Percentiles rank a stretch among this genome's conserved stretches.
phyloP scores from a whole-genome alignment of 179 eudicot species.

The Spinacia oleracea region DNA sequence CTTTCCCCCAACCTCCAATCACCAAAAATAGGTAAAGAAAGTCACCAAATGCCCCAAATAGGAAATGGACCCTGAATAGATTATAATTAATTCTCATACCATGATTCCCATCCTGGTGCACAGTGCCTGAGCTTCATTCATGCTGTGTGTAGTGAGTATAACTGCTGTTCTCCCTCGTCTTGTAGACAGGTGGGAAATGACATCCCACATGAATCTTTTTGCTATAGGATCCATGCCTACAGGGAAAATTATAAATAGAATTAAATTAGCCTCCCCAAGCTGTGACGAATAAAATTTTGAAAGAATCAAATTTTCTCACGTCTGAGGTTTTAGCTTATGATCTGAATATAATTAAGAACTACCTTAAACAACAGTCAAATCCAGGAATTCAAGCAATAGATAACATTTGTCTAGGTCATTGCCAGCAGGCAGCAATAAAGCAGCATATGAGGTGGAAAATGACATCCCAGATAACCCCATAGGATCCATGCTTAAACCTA shows the following conservation, averaged over 20 bases:
- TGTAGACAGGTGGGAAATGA: slow-evolving; percentile 87
- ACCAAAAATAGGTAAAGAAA: slow-evolving; percentile 5
- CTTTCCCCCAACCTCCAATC: slow-evolving; percentile 76
- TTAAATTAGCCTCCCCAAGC: neutral
- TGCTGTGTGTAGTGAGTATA: slow-evolving; percentile 96
- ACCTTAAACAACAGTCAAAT: too few relatives aligned
- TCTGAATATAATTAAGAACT: too few relatives aligned
- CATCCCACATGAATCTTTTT: slow-evolving; percentile 99
- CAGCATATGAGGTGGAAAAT: too few relatives aligned
- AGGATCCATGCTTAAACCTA: too few relatives aligned
- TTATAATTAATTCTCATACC: slow-evolving; percentile 42
- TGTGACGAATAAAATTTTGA: neutral
- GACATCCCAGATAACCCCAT: too few relatives aligned
- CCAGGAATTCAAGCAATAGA: too few relatives aligned
- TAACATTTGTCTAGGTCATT: too few relatives aligned
- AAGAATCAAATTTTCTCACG: too few relatives aligned
- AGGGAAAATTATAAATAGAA: neutral
- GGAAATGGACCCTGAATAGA: neutral
- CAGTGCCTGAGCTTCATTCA: slow-evolving; percentile 99
- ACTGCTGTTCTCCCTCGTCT: slow-evolving; percentile 96
- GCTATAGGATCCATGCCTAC: slow-evolving; percentile 99
- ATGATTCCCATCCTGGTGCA: slow-evolving; percentile 97
- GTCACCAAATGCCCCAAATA: neutral
- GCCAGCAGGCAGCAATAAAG: too few relatives aligned
- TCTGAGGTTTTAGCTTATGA: too few relatives aligned